Evolutionary conservation across 257 asterid species (phyloP).

Genomic region (Asclepias syriaca): DNA sequence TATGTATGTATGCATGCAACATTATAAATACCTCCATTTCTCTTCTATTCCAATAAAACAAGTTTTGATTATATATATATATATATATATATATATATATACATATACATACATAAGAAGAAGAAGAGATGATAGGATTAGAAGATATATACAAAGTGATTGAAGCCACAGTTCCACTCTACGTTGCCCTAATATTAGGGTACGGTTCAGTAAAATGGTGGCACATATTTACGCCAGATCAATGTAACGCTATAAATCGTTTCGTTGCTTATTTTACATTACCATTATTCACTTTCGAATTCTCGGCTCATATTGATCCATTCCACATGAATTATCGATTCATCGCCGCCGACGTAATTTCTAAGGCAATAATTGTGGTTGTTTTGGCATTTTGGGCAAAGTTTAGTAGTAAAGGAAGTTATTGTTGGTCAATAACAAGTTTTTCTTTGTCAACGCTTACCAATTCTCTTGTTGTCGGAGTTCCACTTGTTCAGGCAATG

Average conservation of each 20-base stretch:
- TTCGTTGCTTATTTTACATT: conserved; percentile 33
- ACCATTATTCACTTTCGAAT: conserved; percentile 55
- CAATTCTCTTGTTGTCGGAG: conserved; percentile 57
- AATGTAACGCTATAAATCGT: conserved; percentile 48
- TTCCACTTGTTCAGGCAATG: conserved; percentile 56
- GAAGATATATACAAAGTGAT: conserved; percentile 58
- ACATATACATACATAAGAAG: too few relatives aligned
- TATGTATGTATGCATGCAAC: neutral
- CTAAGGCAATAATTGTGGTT: conserved; percentile 37
- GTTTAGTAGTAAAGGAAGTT: conserved; percentile 38
- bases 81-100: too few relatives aligned
- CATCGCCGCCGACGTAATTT: conserved; percentile 45
- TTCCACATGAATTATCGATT: conserved; percentile 47
- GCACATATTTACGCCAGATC: conserved; percentile 42
- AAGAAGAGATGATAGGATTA: conserved; percentile 44
- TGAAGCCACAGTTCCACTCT: conserved; percentile 46
- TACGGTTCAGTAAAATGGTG: conserved; percentile 60
- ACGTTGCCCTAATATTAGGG: conserved; percentile 43
- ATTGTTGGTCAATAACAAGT: conserved; percentile 49
- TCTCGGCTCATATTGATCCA: conserved; percentile 49
- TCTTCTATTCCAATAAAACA: neutral
- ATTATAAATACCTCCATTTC: conserved; percentile 7
- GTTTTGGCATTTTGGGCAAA: conserved; percentile 44
- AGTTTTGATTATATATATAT: neutral
- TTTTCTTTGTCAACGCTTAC: conserved; percentile 51